Evolutionary conservation across 106 monocot species (phyloP), one percentile per base, ranked within the genome.

Genomic region (Allium cepa): DNA sequence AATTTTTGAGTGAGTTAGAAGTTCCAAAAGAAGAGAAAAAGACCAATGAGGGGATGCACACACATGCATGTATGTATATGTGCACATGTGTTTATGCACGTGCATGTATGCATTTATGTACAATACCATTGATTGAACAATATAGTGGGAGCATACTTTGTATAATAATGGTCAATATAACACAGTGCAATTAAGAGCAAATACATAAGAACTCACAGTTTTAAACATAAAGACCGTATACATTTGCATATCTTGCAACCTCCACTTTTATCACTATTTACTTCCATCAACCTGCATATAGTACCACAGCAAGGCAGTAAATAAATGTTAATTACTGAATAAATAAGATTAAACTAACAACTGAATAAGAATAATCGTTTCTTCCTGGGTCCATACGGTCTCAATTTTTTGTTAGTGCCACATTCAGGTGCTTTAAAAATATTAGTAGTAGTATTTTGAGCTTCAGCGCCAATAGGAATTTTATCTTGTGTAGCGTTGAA

Each of bases 201-300:
- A 45, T 16, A 13, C 8, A 64, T 17, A 47, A 49, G 49, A 49
- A 14, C 64, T 83, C 71, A 99, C 97, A 99, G 92, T 69, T 99
- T 99, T 72, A 99, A 76, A 82, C 97, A 99, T 68, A 89, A 89
- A 49, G 97, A 99, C 78, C 90, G 92, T 77, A 92, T 99, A 62
- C 97, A 99, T 68, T 90, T 87, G 61, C 97, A 99, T 8, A 84
- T 81, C 70, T 79, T 99, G 85, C 97, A 99, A 53, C 73, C 58
- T 12, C 89, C 92, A 72, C 73, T 73, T 51, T 99, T 92, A 76
- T 68, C 70, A 70, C 71, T 66, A 66, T 62, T 84, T 59, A 86
- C 97, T 68, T 57, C 27, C 73, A 84, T 92, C 11, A 77, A 74
- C 82, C 97, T 99, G 82, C 36, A 51, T 26, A 14, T 47, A 45